Base-by-base conservation (phyloP, 495 filamentous ascomycete species). In the Cercophora newfieldiana region DNA sequence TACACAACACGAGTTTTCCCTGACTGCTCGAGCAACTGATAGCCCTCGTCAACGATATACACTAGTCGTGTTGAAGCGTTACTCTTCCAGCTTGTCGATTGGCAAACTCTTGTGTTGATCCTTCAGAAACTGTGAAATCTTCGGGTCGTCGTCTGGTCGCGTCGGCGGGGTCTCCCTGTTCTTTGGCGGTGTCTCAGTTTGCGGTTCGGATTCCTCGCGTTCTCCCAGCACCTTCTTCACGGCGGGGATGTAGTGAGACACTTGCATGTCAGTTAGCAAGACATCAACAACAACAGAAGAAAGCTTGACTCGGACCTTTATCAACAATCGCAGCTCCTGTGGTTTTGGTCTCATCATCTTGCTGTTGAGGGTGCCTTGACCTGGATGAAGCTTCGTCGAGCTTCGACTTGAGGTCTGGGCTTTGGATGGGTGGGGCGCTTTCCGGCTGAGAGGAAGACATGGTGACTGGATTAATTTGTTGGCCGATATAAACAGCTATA, bases 111-210 rank as follows among this genome's bases (percentile, higher is more conserved):
- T 61, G 56, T 79, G 76, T 50, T 78, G 76, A 25, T 78, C 77
- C 49, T 70, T 69, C 29, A 79, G 31, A 37, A 79, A 79, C 60
- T 78, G 76, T 19, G 69, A 71, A 30, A 79, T 78, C 33, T 77
- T 69, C 2, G 30, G 21, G 31, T 79, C 77, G 14, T 79, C 70
- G 8, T 69, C 30, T 0, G 75, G 77, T 0, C 74, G 67, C 14
- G 74, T 26, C 14, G 77, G 77, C 24, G 73, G 75, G 7, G 65
- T 73, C 5, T 69, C 28, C 16, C 18, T 55, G 18, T 49, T 33
- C 21, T 28, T 29, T 53, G 22, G 26, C 2, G 56, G 22, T 19
- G 47, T 31, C 14, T 61, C 59, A 7, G 24, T 26, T 3, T 29
- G 28, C 7, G 48, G 26, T 47, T 66, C 60, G 0, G 61, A n/a